Percentiles rank a stretch among this genome's conserved stretches.
phyloP scores from a whole-genome alignment of 768 basidiomycete genomes.

The Macrocybe gigantea region DNA sequence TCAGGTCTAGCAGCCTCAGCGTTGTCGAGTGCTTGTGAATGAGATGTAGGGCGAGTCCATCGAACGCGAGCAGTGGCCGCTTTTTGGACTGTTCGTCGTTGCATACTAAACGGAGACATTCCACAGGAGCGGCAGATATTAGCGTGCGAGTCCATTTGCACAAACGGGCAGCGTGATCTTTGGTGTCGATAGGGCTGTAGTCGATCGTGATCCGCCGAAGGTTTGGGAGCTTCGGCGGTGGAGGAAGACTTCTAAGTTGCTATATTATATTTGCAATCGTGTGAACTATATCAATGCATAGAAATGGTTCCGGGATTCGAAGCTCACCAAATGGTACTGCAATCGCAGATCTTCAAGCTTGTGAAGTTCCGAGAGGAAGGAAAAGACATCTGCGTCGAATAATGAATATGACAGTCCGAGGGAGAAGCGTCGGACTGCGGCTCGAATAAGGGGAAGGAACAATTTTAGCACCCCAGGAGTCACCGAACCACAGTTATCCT shows the following conservation, averaged over 20 bases:
- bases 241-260: constrained; percentile 36
- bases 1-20: constrained; percentile 20
- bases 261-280: constrained; percentile 10
- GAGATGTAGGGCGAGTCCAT: constrained; percentile 29
- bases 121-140: constrained; percentile 23
- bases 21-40: constrained; percentile 19
- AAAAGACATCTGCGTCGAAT: constrained; percentile 45
- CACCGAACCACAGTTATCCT: constrained; percentile 60
- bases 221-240: constrained; percentile 12
- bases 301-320: background rate
- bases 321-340: constrained; percentile 46
- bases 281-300: background rate
- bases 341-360: constrained; percentile 33
- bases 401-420: constrained; percentile 58
- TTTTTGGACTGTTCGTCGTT: constrained; percentile 12
- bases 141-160: constrained; percentile 31
- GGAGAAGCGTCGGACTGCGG: constrained; percentile 29
- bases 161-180: constrained; percentile 17
- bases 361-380: constrained; percentile 35
- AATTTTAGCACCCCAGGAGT: constrained; percentile 53
- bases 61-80: constrained; percentile 17
- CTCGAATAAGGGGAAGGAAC: constrained; percentile 30
- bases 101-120: constrained; percentile 20
- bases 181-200: constrained; percentile 13
- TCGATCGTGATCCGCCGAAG: constrained; percentile 27